Conservation (phyloP, 2,329 filamentous ascomycete genomes). For the Calonectria montana region DNA sequence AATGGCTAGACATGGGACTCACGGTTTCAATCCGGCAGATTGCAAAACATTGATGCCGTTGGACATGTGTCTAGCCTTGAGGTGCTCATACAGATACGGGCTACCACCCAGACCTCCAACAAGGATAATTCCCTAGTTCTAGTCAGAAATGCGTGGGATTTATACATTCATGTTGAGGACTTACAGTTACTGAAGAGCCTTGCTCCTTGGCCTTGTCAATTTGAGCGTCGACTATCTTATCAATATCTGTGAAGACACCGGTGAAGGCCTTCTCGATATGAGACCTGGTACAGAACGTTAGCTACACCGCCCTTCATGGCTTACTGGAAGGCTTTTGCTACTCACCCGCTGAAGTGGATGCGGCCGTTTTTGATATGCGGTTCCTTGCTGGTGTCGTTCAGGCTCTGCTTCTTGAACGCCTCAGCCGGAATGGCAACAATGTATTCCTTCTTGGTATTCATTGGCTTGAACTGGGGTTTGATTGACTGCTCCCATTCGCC, state of each 20-base stretch:
- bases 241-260: neutral
- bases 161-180: no score
- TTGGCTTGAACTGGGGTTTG: conserved; percentile 20
- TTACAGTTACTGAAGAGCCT: neutral
- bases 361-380: conserved; percentile 11
- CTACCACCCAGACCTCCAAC: conserved; percentile 10
- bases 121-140: conserved; percentile 4
- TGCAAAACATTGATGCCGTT: conserved; percentile 5
- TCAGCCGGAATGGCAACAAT: conserved; percentile 18
- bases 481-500: conserved; percentile 23
- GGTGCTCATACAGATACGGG: conserved; percentile 6
- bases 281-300: neutral
- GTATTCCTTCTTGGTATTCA: conserved; percentile 20
- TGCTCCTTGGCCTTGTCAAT: neutral
- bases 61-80: neutral
- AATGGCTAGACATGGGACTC: neutral
- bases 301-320: no score
- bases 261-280: conserved; percentile 11
- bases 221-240: conserved; percentile 1
- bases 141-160: neutral
- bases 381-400: neutral
- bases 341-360: conserved; percentile 12
- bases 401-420: neutral
- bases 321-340: no score
- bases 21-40: conserved; percentile 7